Conservation (phyloP, 768 basidiomycete species). For the Nidularia pulvinata region DNA sequence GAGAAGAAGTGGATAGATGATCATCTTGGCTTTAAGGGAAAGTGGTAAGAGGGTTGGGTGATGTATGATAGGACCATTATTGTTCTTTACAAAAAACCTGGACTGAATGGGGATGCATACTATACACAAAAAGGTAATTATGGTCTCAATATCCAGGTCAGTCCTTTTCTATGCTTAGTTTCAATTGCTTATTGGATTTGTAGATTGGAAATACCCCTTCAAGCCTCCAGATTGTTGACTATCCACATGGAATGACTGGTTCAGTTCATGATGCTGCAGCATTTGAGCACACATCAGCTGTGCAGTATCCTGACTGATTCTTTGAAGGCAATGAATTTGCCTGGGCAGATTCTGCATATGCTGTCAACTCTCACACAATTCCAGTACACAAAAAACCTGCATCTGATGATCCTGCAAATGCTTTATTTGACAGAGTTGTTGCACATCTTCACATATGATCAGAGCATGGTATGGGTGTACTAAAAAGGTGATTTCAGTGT, state of each 20-base stretch:
- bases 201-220: slow-evolving; percentile 26
- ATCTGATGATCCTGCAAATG: too few relatives aligned
- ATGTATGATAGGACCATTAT: slow-evolving; percentile 28
- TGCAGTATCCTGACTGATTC: too few relatives aligned
- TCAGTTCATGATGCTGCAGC: too few relatives aligned
- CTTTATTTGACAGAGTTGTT: too few relatives aligned
- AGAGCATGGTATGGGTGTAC: too few relatives aligned
- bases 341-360: too few relatives aligned
- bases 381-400: too few relatives aligned
- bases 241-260: slow-evolving; percentile 8
- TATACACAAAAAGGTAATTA: slow-evolving; percentile 27
- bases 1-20: slow-evolving; percentile 29
- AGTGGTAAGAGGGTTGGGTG: slow-evolving; percentile 26
- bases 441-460: too few relatives aligned
- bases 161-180: slow-evolving; percentile 1
- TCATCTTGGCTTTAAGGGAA: slow-evolving; percentile 18
- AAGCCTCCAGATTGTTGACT: slow-evolving; percentile 23
- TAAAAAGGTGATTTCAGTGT: too few relatives aligned
- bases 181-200: background rate
- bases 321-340: too few relatives aligned
- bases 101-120: slow-evolving; percentile 24
- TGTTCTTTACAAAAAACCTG: slow-evolving; percentile 16
- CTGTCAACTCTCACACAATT: too few relatives aligned
- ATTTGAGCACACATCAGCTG: too few relatives aligned
- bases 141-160: slow-evolving; percentile 29